phyloP scores from a whole-genome alignment of 345 rosid genomes.

The Durio zibethinus region DNA sequence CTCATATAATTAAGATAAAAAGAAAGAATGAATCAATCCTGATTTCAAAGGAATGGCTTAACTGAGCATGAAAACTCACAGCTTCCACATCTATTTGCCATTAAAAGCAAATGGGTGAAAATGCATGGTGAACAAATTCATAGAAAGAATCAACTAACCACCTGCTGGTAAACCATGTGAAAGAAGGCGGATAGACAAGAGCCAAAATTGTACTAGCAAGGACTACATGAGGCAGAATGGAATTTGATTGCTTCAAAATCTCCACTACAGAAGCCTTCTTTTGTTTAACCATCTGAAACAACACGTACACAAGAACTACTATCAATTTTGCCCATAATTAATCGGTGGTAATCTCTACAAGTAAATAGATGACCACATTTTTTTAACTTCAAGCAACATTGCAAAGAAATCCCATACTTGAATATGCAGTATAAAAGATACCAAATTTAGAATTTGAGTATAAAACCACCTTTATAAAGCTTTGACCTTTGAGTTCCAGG shows the following conservation, averaged over 20 bases:
- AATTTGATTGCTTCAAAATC: slow-evolving; percentile 70
- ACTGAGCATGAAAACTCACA: not conserved
- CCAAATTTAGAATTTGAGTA: slow-evolving; percentile 7
- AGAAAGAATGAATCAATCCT: not conserved
- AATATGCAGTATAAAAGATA: not conserved
- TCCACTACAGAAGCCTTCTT: slow-evolving; percentile 41
- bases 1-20: not conserved
- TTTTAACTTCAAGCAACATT: not conserved
- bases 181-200: slow-evolving; percentile 87
- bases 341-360: not conserved
- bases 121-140: not conserved
- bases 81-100: not conserved
- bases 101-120: not conserved
- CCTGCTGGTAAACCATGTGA: slow-evolving; percentile 96
- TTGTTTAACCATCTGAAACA: slow-evolving; percentile 33
- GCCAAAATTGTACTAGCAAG: slow-evolving; percentile 86
- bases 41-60: not conserved
- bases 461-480: not conserved
- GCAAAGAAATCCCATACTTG: not conserved
- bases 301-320: slow-evolving; percentile 5
- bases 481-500: slow-evolving; percentile 7
- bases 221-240: slow-evolving; percentile 79
- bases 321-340: not conserved
- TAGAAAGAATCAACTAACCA: slow-evolving; percentile 18
- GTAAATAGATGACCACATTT: not conserved